A percentile compares a stretch with the other conserved stretches of the same genome.
phyloP scores from a whole-genome alignment of 768 basidiomycete species.

The Pleurotus eryngii region DNA sequence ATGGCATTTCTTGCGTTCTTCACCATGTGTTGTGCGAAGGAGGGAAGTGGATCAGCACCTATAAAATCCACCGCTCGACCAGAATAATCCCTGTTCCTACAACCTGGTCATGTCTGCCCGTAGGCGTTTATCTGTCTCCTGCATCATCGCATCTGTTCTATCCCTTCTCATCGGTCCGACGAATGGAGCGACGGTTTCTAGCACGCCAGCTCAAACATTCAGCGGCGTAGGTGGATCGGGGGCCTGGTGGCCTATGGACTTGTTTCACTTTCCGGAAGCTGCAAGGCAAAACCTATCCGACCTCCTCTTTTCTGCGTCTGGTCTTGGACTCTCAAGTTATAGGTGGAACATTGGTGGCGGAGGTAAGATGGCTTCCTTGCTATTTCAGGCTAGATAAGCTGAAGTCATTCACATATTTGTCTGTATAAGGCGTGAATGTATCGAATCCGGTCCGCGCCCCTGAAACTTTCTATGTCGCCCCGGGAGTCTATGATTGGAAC shows the following conservation, averaged over 20 bases:
- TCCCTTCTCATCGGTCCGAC: constrained; percentile 11
- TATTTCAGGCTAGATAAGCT: no score
- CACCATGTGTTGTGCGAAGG: neutral
- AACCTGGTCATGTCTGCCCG: neutral
- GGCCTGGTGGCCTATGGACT: constrained; percentile 45
- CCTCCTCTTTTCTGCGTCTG: constrained; percentile 34
- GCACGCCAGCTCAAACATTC: constrained; percentile 31
- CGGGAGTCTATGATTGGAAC: constrained; percentile 36
- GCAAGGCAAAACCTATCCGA: constrained; percentile 37
- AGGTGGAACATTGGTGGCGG: constrained; percentile 42
- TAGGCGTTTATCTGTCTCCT: neutral
- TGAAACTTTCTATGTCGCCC: constrained; percentile 32
- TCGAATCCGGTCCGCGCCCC: constrained; percentile 34
- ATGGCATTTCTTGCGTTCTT: no score
- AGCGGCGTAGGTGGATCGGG: constrained; percentile 41
- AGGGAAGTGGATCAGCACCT: neutral
- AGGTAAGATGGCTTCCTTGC: constrained; percentile 14
- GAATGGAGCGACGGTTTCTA: constrained; percentile 23
- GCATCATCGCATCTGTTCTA: constrained; percentile 10
- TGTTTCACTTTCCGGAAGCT: constrained; percentile 35
- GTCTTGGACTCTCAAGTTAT: constrained; percentile 39
- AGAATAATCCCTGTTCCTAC: no score
- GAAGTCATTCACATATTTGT: no score
- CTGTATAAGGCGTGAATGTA: constrained; percentile 25
- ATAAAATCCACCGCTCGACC: no score